A percentile compares a stretch with the other conserved stretches of the same genome.
phyloP scores from a whole-genome alignment of 116 monocot genomes.

The Zostera marina region DNA sequence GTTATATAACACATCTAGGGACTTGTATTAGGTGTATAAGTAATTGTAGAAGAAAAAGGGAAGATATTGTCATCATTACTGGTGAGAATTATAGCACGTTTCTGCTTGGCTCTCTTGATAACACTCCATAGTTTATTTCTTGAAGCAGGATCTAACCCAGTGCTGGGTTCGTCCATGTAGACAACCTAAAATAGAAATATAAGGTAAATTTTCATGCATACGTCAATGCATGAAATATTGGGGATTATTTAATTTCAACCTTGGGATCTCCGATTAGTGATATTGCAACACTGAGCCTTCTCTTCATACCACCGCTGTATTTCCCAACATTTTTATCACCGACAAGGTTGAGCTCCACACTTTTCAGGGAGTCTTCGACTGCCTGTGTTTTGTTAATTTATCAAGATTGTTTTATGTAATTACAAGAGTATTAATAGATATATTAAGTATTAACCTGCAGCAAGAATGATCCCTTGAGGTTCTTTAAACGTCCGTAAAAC shows the following conservation, averaged over 20 bases:
- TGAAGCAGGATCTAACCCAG: conserved; percentile 76
- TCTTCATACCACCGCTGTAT: conserved; percentile 92
- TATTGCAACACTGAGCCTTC: conserved; percentile 83
- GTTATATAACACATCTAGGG: too few relatives aligned
- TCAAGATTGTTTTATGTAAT: not conserved
- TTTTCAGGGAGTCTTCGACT: conserved; percentile 64
- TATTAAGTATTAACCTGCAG: conserved; percentile 17
- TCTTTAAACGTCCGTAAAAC: conserved; percentile 71
- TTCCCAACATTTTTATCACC: conserved; percentile 46
- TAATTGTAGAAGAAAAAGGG: not conserved
- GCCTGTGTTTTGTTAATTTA: conserved; percentile 22
- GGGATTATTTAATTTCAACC: not conserved
- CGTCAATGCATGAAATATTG: too few relatives aligned
- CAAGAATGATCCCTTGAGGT: conserved; percentile 38
- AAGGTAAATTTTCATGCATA: too few relatives aligned
- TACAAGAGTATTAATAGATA: not conserved
- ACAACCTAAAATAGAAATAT: conserved; percentile 38
- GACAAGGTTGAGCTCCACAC: conserved; percentile 41
- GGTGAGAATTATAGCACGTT: conserved; percentile 62
- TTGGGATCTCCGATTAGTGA: conserved; percentile 80
- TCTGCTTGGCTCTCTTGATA: conserved; percentile 54
- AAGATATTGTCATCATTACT: conserved; percentile 41
- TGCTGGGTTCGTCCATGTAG: conserved; percentile 95
- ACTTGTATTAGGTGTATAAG: not conserved
- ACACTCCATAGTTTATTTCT: conserved; percentile 73